Evolutionary conservation across 805 yeast genomes (phyloP).

Genomic region (fission yeast (Schizosaccharomyces pombe)): DNA sequence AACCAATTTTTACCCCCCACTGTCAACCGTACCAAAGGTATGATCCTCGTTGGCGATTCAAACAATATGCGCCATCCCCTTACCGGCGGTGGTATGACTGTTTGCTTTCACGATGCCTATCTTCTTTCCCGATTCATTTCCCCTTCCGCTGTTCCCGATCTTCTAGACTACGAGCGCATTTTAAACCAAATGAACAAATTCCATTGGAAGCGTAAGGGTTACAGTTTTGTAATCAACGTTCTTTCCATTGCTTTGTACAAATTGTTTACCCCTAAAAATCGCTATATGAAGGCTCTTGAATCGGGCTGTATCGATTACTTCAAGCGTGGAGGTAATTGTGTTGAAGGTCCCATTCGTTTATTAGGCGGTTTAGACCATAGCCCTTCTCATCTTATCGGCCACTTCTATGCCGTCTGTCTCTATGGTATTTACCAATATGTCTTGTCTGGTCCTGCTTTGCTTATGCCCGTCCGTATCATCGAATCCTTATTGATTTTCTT

Average conservation of each 20-base stretch:
- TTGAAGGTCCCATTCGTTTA: conserved; percentile 57
- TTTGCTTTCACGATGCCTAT: conserved; percentile 69
- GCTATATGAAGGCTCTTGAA: conserved; percentile 38
- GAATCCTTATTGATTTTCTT: conserved; percentile 8
- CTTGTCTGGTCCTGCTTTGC: conserved; percentile 3
- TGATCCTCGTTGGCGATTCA: conserved; percentile 74
- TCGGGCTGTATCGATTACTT: conserved; percentile 76
- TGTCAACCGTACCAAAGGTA: conserved; percentile 42
- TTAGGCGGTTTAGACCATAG: conserved; percentile 59
- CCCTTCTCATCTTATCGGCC: conserved; percentile 54
- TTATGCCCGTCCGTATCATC: conserved; percentile 9
- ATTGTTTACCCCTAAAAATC: conserved; percentile 24
- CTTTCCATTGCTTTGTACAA: conserved; percentile 75
- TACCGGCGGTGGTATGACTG: conserved; percentile 99
- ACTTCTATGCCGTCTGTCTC: conserved; percentile 77
- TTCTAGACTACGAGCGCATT: conserved; percentile 35
- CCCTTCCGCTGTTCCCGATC: conserved; percentile 27
- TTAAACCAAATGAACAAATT: conserved; percentile 36
- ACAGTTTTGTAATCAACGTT: conserved; percentile 70
- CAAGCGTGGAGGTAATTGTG: conserved; percentile 59
- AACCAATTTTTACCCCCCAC: conserved; percentile 72
- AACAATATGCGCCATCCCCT: conserved; percentile 94
- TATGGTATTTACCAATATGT: conserved; percentile 30
- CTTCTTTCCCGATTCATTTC: conserved; percentile 40
- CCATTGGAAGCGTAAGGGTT: conserved; percentile 52